Conservation (phyloP, 2,329 filamentous ascomycete genomes). For the Ophiostoma sp. region DNA sequence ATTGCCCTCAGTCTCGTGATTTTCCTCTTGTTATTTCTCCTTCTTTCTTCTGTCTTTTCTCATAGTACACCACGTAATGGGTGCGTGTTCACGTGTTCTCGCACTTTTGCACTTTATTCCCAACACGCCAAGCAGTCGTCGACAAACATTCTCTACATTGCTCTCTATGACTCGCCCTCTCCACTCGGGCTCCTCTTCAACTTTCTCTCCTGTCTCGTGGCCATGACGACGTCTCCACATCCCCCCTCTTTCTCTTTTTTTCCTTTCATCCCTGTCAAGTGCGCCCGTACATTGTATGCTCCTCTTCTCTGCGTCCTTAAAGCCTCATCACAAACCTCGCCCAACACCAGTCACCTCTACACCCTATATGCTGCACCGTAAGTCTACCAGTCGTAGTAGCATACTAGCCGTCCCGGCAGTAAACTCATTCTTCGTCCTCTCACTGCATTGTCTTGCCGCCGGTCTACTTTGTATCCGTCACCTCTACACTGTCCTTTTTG, state of each 20-base stretch:
- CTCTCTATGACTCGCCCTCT: neutral
- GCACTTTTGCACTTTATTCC: neutral
- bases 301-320: neutral
- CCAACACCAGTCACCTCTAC: neutral
- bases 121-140: neutral
- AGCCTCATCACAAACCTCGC: neutral
- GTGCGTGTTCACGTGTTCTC: constrained; percentile 11
- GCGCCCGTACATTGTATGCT: neutral
- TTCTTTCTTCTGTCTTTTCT: neutral
- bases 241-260: neutral
- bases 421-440: neutral
- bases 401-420: neutral
- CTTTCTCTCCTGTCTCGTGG: neutral
- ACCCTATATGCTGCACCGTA: neutral
- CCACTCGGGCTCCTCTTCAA: neutral
- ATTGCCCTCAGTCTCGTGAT: neutral
- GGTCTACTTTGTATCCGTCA: no score
- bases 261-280: no score
- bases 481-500: no score
- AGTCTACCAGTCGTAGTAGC: neutral
- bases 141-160: neutral
- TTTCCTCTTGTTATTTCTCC: neutral
- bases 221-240: neutral
- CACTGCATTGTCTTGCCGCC: neutral
- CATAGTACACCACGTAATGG: neutral